Base-by-base conservation (phyloP, 2,329 filamentous ascomycete genomes). In the Pyrenochaeta sp. region DNA sequence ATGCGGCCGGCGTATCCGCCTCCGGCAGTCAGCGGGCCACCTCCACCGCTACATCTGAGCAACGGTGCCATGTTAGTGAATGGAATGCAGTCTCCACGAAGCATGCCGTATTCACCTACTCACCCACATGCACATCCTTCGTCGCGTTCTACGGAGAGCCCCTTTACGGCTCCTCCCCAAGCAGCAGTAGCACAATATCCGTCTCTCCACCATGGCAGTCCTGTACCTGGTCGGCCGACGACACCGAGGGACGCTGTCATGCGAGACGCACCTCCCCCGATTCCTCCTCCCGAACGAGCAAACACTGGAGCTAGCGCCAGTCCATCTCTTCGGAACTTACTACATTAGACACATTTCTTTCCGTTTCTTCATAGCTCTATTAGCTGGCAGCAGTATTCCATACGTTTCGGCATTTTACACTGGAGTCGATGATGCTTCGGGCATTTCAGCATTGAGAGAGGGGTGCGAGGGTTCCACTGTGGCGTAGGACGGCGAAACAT, bases 321-420 rank as follows among this genome's bases (percentile, higher is more conserved):
- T 48, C 76, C 76, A 10, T 77, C 71, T 44, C 61, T 79, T 58
- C 69, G 72, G 41, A 78, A 79, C 55, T 53, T 79, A 45, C 58
- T 79, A 49, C 72, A 75, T 60, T 77, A 68, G 53, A 51, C 19
- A 43, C 42, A 50, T 39, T 35, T 48, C 44, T 40, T 39, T 43
- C 18, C 23, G 17, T 43, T 41, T 37, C 13, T 41, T 15, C 24
- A 46, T 21, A 19, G 26, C 30, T 50, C 18, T 40, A 44, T 37
- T 38, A 51, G 31, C 34, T n/a, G 15, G 17, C 31, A 24, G 31
- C 22, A 28, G 19, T 28, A 35, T 19, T 47, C 24, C 38, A 41
- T 47, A 53, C 41, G 30, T 30, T 45, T 53, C 30, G 38, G 58
- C 46, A 54, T 53, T 38, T 44, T 45, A 50, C 39, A 48, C 40